Percentiles rank a stretch among this genome's conserved stretches.
Conservation (phyloP, 164 flowering plant species). For the Magnolia sinica region DNA sequence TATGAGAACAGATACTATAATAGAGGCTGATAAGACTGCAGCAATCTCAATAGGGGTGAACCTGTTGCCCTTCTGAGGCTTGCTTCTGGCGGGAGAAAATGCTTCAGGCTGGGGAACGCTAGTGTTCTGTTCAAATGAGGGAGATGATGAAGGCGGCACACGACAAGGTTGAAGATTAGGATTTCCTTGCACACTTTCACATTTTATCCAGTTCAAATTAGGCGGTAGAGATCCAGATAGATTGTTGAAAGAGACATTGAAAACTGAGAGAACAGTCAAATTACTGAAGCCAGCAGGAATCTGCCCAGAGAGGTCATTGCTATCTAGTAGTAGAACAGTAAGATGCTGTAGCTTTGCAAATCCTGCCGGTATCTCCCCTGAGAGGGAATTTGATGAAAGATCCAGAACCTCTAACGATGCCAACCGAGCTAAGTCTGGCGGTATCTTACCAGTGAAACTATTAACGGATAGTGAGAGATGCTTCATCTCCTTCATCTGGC, state of each 20-base stretch:
- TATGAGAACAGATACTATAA: slow-evolving; percentile 70
- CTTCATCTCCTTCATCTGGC: slow-evolving; percentile 42
- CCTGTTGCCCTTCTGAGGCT: slow-evolving; percentile 11
- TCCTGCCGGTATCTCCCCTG: slow-evolving; percentile 62
- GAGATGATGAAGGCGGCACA: slow-evolving; percentile 38
- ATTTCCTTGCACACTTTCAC: slow-evolving; percentile 17
- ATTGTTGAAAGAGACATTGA: slow-evolving; percentile 81
- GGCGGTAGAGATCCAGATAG: slow-evolving; percentile 63
- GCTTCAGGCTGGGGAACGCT: slow-evolving; percentile 27
- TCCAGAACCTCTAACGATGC: slow-evolving; percentile 49
- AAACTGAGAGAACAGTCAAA: slow-evolving; percentile 45
- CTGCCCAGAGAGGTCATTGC: slow-evolving; percentile 65
- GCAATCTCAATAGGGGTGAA: slow-evolving; percentile 80
- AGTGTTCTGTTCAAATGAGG: slow-evolving; percentile 34
- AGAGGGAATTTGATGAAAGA: slow-evolving; percentile 66
- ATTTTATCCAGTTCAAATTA: slow-evolving; percentile 34
- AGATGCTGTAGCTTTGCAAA: slow-evolving; percentile 53
- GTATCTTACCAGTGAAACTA: slow-evolving; percentile 62
- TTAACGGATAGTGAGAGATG: slow-evolving; percentile 63
- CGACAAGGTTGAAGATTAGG: slow-evolving; percentile 42
- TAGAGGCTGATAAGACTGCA: slow-evolving; percentile 71
- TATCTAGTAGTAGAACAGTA: slow-evolving; percentile 54
- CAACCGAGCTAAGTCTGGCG: slow-evolving; percentile 55
- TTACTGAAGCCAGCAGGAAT: slow-evolving; percentile 64
- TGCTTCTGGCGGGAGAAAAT: slow-evolving; percentile 35